Evolutionary conservation across 495 filamentous ascomycete species (phyloP), one percentile per base, ranked within the genome.

Genomic region (Cenococcum geophilum): DNA sequence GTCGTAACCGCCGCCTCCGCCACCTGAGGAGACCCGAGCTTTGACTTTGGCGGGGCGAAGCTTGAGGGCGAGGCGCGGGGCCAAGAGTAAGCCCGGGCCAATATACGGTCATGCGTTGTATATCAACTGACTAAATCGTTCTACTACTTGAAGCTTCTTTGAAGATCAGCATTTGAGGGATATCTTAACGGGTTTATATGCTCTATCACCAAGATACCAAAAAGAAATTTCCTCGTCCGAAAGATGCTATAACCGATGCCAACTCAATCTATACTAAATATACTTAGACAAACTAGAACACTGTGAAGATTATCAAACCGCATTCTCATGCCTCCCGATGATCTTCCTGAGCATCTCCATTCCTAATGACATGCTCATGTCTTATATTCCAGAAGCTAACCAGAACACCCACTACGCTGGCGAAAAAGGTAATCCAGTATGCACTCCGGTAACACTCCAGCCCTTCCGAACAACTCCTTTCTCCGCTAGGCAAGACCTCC

Each of bases 351-450:
- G 59, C 55, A 12, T 42, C 61, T 55, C 56, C 58, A 58, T 59
- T 66, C 60, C 68, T 74, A 53, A 63, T 42, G n/a, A 67, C 55
- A 47, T 75, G 75, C 64, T 92, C 88, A 60, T 86, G 83, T 68
- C 84, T 76, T 64, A 97, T 96, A 57, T 84, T 86, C 82, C 83
- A 89, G 32, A 96, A 68, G 55, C 85, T 86, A 14, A 92, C 79
- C 0, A 76, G 66, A 3, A 96, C 74, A 1, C 87, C 93, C 4
- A 86, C 63, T 14, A 88, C 66, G 55, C 88, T 91, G 0, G 88
- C 85, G 35, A 80, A 78, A 22, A 95, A 80, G n/a, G 92, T 96
- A 43, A 92, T 79, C 59, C 79, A 85, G 68, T 97, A 97, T 2
- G 92, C 92, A 14, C 82, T 75, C 40, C 78, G 76, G 74, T 96